Evolutionary conservation across 2,329 filamentous ascomycete genomes (phyloP).

Genomic region (Bipolaris gigantea): DNA sequence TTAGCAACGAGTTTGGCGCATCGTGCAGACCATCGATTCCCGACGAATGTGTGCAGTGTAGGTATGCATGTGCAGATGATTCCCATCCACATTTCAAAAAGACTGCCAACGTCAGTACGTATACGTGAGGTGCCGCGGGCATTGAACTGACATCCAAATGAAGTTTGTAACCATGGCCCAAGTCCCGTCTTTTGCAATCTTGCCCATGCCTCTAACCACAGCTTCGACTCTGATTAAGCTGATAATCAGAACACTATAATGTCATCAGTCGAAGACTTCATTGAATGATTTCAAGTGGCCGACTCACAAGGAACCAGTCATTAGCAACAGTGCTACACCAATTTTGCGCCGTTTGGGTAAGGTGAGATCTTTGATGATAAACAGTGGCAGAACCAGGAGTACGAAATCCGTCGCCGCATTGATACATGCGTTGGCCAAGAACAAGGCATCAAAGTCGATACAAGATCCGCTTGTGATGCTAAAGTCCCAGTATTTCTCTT

Average conservation of each 20-base stretch:
- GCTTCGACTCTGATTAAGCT: slow-evolving; percentile 19
- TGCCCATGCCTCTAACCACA: slow-evolving; percentile 11
- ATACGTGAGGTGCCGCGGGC: not conserved
- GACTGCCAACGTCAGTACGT: slow-evolving; percentile 6
- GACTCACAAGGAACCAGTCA: slow-evolving; percentile 24
- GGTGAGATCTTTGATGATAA: slow-evolving; percentile 23
- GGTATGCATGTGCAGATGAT: slow-evolving; percentile 22
- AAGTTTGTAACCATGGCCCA: slow-evolving; percentile 22
- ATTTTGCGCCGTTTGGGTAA: slow-evolving; percentile 19
- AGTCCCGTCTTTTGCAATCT: slow-evolving; percentile 13
- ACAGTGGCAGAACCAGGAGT: slow-evolving; percentile 21
- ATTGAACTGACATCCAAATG: slow-evolving; percentile 18
- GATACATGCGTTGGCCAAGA: slow-evolving; percentile 18
- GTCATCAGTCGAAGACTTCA: not conserved
- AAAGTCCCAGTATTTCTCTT: slow-evolving; percentile 23
- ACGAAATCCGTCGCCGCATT: slow-evolving; percentile 18
- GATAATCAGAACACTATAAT: slow-evolving; percentile 16
- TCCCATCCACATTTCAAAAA: slow-evolving; percentile 22
- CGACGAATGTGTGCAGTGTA: slow-evolving; percentile 14
- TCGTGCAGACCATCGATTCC: not conserved
- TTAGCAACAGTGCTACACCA: slow-evolving; percentile 17
- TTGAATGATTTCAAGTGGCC: not conserved
- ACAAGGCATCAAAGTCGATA: slow-evolving; percentile 16
- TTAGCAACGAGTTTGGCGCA: not conserved
- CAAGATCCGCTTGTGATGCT: slow-evolving; percentile 15